Evolutionary conservation across 2,329 filamentous ascomycete species (phyloP).

Genomic region (Phyllosticta citriasiana): DNA sequence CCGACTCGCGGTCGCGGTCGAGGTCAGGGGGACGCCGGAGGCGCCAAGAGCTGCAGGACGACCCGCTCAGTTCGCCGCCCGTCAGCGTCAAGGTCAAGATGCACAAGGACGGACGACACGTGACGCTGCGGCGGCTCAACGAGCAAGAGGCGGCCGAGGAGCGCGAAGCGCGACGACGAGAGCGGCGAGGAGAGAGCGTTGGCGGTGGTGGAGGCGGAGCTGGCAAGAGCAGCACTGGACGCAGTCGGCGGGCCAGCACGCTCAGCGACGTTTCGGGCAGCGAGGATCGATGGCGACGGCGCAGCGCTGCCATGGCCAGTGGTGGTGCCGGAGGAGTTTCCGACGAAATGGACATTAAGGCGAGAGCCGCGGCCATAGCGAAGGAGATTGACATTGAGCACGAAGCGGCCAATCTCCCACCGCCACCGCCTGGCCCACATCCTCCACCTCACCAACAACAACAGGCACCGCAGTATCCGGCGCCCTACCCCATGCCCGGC

Average conservation of each 20-base stretch:
- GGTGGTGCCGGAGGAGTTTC: neutral
- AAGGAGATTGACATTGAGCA: constrained; percentile 1
- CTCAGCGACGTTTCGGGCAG: neutral
- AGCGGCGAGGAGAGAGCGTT: constrained; percentile 32
- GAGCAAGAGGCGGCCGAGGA: constrained; percentile 53
- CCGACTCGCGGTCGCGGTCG: constrained; percentile 11
- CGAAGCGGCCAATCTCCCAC: constrained; percentile 6
- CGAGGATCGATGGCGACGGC: neutral
- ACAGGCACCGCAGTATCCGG: constrained; percentile 4
- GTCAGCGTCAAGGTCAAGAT: constrained; percentile 56
- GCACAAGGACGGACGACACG: constrained; percentile 53
- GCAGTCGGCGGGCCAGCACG: neutral
- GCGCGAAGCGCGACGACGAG: constrained; percentile 43
- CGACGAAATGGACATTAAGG: constrained; percentile 17
- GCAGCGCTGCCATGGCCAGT: neutral
- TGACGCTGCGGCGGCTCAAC: constrained; percentile 51
- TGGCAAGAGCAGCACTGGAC: constrained; percentile 12
- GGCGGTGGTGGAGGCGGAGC: constrained; percentile 29
- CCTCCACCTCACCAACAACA: constrained; percentile 12
- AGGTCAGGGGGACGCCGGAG: constrained; percentile 12
- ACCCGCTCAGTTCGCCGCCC: constrained; percentile 45
- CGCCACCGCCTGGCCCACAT: constrained; percentile 14
- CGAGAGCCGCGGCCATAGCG: constrained; percentile 3
- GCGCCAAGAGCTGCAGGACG: constrained; percentile 26
- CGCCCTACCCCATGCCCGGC: constrained; percentile 15